Conservation (phyloP, 495 filamentous ascomycete species). For the Neurospora sp. region DNA sequence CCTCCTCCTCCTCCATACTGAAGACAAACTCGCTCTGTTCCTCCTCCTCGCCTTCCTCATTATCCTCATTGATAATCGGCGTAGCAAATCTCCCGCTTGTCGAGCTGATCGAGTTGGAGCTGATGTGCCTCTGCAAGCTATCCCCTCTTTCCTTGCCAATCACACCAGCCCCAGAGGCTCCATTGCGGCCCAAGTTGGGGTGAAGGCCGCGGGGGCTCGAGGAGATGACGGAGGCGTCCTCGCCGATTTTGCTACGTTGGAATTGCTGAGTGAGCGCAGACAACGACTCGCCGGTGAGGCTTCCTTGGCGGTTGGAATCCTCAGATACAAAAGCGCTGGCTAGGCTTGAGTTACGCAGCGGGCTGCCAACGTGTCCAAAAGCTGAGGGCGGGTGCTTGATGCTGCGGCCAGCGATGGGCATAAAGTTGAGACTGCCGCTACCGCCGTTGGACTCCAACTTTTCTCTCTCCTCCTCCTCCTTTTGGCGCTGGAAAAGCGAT, state of each 20-base stretch:
- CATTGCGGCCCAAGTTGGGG: constrained; percentile 22
- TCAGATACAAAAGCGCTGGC: constrained; percentile 56
- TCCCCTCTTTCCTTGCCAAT: constrained; percentile 28
- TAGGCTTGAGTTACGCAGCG: constrained; percentile 74
- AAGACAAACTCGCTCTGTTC: constrained; percentile 71
- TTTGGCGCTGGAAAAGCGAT: constrained; percentile 65
- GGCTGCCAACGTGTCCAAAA: constrained; percentile 86
- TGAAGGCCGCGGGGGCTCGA: constrained; percentile 28
- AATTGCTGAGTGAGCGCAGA: constrained; percentile 66
- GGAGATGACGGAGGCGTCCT: constrained; percentile 23
- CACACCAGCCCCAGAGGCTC: constrained; percentile 11
- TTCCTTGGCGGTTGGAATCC: constrained; percentile 24
- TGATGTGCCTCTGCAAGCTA: constrained; percentile 40
- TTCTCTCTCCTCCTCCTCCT: constrained; percentile 63
- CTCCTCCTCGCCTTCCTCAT: constrained; percentile 34
- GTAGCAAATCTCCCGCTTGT: constrained; percentile 45
- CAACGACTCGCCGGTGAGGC: constrained; percentile 38
- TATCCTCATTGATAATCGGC: constrained; percentile 36
- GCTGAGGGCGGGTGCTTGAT: constrained; percentile 39
- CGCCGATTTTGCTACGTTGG: constrained; percentile 40
- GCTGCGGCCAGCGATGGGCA: constrained; percentile 12
- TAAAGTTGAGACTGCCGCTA: constrained; percentile 1
- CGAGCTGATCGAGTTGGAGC: constrained; percentile 40
- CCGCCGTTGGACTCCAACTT: constrained; percentile 42
- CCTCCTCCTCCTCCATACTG: constrained; percentile 68